Conservation (phyloP, 495 filamentous ascomycete species). For the Talaromyces liani region DNA sequence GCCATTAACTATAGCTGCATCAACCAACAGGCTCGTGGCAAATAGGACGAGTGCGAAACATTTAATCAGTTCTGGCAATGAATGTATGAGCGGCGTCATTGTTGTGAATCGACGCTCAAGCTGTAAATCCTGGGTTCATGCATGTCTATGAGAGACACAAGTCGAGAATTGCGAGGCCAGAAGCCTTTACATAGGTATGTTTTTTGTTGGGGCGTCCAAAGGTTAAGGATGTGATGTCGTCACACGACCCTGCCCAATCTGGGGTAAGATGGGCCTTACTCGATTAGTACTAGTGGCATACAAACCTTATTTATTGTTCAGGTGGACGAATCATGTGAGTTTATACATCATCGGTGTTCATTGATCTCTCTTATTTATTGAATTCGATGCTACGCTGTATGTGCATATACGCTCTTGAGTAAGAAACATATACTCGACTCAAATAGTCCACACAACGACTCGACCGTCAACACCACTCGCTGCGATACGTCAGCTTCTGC, state of each 20-base stretch:
- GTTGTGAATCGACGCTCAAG: too few relatives aligned
- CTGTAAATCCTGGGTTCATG: background rate
- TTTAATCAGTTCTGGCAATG: background rate
- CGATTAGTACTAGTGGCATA: background rate
- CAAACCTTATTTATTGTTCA: background rate
- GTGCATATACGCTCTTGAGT: background rate
- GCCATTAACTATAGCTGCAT: background rate
- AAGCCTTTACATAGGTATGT: too few relatives aligned
- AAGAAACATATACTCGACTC: constrained; percentile 1
- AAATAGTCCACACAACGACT: constrained; percentile 70
- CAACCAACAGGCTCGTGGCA: background rate
- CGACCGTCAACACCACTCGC: constrained; percentile 92
- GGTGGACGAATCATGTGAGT: background rate
- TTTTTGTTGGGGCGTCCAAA: background rate
- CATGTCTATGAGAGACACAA: background rate
- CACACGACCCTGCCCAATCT: background rate
- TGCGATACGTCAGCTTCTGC: constrained; percentile 39
- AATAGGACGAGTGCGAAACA: background rate
- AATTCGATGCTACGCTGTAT: background rate
- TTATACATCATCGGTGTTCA: background rate
- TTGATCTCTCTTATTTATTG: background rate
- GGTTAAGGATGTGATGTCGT: background rate
- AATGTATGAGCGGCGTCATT: background rate
- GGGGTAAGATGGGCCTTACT: background rate
- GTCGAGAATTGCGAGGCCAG: background rate